Base-by-base conservation (phyloP, 495 filamentous ascomycete species). In the Trichoderma virens region DNA sequence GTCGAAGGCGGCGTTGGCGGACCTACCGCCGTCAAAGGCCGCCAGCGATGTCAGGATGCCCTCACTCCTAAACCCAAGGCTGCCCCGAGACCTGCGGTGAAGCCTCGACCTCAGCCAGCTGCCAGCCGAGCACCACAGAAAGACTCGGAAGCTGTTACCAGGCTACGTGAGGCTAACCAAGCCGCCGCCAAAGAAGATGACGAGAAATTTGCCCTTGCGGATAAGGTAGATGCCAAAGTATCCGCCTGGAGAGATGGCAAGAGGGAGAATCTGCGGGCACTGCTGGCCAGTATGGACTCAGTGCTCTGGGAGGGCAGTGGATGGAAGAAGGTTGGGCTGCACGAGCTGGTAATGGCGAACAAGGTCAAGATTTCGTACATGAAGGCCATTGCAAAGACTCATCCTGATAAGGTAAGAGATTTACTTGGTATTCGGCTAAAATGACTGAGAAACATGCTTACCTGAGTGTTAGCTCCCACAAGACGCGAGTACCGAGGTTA, bases 351-450 rank as follows among this genome's bases (percentile, higher is more conserved):
- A 41, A 78, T 96, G 79, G 86, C 92, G 47, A 88, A 87, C 59
- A 96, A 90, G 82, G 94, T 97, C 60, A 98, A 98, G 85, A 85
- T 98, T 63, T 83, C 90, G 64, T 98, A 98, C 70, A 98, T 98
- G 94, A 97, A 96, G 84, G 94, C 91, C 5, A 97, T 98, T 86
- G 89, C 86, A 6, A 98, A 96, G 83, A 92, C 94, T 67, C 94
- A 98, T 82, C 94, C 94, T 66, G 94, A 98, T 73, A 98, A 98
- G 88, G 94, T 97, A 79, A 73, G 85, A 63, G 32, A 28, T 8
- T n/a, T 47, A 7, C 39, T 45, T 20, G 20, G 8, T 7, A 16
- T 7, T 60, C 23, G 23, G 16, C 35, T 11, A 41, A 11, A 1
- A 31, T n/a, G n/a, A n/a, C n/a, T n/a, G 7, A 18, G 3, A 34